These are phyloP conservation scores for Hemileccinum impolitum DNA, from an alignment of 768 basidiomycete genomes.

Conservation along the genomic window DNA sequence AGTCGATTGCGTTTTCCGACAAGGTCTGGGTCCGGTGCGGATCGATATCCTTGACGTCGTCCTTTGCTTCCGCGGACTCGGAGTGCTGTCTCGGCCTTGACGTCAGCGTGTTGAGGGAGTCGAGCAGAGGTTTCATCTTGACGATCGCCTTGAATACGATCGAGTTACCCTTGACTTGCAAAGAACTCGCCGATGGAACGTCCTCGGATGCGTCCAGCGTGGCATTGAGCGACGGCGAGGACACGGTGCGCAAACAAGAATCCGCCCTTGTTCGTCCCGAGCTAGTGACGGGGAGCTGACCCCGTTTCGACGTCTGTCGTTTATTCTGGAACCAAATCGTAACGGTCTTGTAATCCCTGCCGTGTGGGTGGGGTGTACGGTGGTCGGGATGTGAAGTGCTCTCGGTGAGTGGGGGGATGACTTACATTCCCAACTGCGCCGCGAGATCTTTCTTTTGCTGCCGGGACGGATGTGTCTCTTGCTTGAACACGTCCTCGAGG, in stretches of 20 bases:
- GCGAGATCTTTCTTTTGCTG: conserved; percentile 30
- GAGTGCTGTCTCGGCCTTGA: conserved; percentile 4
- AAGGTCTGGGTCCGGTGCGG: background rate
- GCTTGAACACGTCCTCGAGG: conserved; percentile 27
- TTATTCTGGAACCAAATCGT: conserved; percentile 87
- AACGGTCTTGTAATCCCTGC: conserved; percentile 45
- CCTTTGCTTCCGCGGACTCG: background rate
- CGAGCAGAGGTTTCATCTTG: conserved; percentile 25
- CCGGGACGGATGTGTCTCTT: conserved; percentile 30
- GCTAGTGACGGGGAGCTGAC: conserved; percentile 4
- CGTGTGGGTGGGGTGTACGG: background rate
- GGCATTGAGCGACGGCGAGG: conserved; percentile 29
- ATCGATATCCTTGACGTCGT: conserved; percentile 4
- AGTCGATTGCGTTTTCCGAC: background rate
- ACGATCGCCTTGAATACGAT: conserved; percentile 14
- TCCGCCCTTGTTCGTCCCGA: conserved; percentile 8
- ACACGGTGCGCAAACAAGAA: conserved; percentile 27
- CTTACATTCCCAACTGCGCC: conserved; percentile 28
- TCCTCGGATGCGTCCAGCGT: conserved; percentile 15
- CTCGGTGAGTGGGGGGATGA: background rate
- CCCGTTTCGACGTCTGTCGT: conserved; percentile 51
- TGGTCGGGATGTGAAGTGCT: too few species aligned
- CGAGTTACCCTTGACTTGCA: background rate
- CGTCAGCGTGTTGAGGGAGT: conserved; percentile 14
- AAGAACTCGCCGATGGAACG: background rate